A percentile compares a stretch with the other conserved stretches of the same genome.
Conservation (phyloP, 306 rosid genomes). For the Arachis hypogaea region DNA sequence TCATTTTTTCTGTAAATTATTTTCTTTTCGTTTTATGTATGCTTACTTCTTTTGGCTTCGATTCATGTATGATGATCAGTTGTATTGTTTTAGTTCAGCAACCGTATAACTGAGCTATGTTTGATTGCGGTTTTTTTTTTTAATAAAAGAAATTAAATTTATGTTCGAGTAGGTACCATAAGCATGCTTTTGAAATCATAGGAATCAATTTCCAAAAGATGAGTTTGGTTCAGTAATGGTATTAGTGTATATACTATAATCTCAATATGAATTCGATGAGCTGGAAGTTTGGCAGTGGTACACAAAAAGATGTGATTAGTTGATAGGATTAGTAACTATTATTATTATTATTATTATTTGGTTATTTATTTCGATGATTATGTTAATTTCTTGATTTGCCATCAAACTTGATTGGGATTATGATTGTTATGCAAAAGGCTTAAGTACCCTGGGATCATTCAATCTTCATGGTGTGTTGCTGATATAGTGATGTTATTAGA, state of each 20-base stretch:
- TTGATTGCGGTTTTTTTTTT: not conserved
- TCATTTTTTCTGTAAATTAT: not conserved
- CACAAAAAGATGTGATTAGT: not conserved
- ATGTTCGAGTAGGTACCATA: not conserved
- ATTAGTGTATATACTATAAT: not conserved
- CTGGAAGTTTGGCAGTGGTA: conserved; percentile 8
- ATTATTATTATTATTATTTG: not conserved
- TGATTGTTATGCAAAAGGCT: not conserved
- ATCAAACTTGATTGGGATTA: not conserved
- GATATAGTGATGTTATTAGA: too few species aligned
- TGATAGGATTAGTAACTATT: not conserved
- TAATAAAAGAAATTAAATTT: not conserved
- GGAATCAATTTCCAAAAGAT: not conserved
- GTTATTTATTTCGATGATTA: not conserved
- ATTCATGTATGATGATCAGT: not conserved
- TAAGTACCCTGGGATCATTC: not conserved
- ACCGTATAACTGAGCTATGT: not conserved
- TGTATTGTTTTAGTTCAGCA: not conserved
- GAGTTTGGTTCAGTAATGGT: conserved; percentile 2
- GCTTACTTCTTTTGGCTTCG: not conserved
- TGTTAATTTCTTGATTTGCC: not conserved
- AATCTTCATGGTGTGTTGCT: not conserved
- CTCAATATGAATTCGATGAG: conserved; percentile 4
- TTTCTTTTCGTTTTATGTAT: not conserved
- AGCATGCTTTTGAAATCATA: not conserved